Conservation (phyloP, 176 grass and related monocot genomes). For the Paspalum vaginatum region DNA sequence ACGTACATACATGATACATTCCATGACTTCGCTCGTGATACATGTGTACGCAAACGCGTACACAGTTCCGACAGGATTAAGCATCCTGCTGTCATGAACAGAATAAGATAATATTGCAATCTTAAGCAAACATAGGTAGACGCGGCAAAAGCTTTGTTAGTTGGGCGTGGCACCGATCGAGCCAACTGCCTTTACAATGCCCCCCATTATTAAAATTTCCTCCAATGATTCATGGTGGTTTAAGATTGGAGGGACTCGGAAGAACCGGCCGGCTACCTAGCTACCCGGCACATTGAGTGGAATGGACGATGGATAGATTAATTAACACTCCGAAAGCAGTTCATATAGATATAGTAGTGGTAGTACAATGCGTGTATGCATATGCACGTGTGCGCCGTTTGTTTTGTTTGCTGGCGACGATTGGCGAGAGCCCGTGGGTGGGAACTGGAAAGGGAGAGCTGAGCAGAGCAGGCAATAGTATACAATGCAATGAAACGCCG, state of each 20-base stretch:
- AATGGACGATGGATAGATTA: neutral
- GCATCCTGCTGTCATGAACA: neutral
- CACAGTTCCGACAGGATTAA: conserved; percentile 2
- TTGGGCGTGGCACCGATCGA: neutral
- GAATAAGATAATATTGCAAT: neutral
- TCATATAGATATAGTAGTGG: no score
- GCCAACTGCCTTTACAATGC: neutral
- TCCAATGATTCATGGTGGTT: neutral
- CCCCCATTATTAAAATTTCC: neutral
- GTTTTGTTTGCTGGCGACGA: neutral
- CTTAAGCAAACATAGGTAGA: neutral
- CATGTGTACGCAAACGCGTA: neutral
- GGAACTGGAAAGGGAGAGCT: neutral
- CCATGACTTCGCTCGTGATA: neutral
- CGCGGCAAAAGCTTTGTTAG: neutral
- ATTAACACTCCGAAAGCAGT: neutral
- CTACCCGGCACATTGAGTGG: neutral
- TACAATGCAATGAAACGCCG: neutral
- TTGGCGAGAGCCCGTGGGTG: neutral
- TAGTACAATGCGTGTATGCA: neutral
- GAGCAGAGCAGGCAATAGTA: neutral
- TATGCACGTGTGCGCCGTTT: conserved; percentile 39
- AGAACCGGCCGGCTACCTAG: neutral
- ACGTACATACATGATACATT: no score
- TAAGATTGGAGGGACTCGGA: neutral